A percentile compares a stretch with the other conserved stretches of the same genome.
Conservation (phyloP, 148 eudicot genomes). For the Rhododendron ovatum region DNA sequence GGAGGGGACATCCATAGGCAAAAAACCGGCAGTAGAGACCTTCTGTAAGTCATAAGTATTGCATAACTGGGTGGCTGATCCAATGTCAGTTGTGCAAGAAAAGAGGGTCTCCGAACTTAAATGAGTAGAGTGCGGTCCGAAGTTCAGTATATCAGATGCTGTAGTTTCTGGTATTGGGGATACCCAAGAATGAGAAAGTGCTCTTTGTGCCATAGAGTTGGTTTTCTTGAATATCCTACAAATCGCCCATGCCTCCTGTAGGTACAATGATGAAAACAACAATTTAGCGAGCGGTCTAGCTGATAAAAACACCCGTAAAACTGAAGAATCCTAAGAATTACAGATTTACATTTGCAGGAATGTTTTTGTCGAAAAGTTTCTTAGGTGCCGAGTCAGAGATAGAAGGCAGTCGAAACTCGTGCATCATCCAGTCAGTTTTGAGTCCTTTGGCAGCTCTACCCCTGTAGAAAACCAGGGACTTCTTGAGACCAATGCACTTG, state of each 20-base stretch:
- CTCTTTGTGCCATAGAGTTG: constrained; percentile 1
- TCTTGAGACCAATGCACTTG: constrained; percentile 85
- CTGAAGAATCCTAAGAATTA: background rate
- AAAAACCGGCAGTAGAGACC: constrained; percentile 19
- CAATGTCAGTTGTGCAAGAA: constrained; percentile 46
- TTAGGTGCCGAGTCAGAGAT: constrained; percentile 32
- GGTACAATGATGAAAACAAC: background rate
- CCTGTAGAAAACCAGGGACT: constrained; percentile 85
- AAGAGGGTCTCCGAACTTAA: constrained; percentile 42
- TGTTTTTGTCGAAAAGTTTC: constrained; percentile 36
- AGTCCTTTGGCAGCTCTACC: constrained; percentile 86
- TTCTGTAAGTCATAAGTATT: constrained; percentile 16
- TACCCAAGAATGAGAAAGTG: constrained; percentile 37
- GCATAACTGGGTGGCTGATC: constrained; percentile 27
- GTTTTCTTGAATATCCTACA: constrained; percentile 13
- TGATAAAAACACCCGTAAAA: background rate
- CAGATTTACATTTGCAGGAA: constrained; percentile 41
- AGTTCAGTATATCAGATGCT: constrained; percentile 33
- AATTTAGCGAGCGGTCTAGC: background rate
- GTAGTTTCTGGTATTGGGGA: constrained; percentile 41
- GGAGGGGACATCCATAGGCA: constrained; percentile 32
- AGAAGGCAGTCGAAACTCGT: constrained; percentile 84
- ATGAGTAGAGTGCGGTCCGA: constrained; percentile 19
- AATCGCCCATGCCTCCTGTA: constrained; percentile 6
- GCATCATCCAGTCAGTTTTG: constrained; percentile 99